Evolutionary conservation across 306 rosid genomes (phyloP), one percentile per base, ranked within the genome.

Genomic region (Cucumis melo): DNA sequence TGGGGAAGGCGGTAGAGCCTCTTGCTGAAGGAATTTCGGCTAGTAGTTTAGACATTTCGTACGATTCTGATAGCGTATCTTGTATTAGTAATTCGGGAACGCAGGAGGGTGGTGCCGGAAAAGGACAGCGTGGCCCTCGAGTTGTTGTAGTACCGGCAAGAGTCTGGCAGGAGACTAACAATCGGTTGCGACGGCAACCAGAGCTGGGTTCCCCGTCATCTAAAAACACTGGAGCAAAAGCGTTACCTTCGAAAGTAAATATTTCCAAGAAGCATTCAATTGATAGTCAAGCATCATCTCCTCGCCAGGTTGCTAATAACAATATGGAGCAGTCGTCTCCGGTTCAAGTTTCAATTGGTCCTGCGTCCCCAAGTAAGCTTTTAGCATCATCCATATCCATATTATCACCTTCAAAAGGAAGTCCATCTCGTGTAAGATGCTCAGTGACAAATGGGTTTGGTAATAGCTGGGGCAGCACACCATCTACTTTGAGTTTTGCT

Each of bases 341-440:
- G 32, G 80, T 83, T 44, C 87, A 92, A 15, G 82, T 88, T 2
- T 73, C 84, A 0, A 55, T 78, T 73, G 86, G 91, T n/a, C 89
- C 96, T 76, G 85, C 88, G 8, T 90, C 99, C 1, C 97, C 99
- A 1, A 81, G 84, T 79, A 89, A 79, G 85, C 82, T 88, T 27
- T 82, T 83, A 6, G 63, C 80, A 0, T 80, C 87, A 3, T 80
- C 83, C 32, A 46, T 79, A 3, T 80, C 83, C 29, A 41, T 80
- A 5, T 80, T 90, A 59, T 85, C 97, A 0, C 92, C 98, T 46
- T 34, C 78, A 59, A 90, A 93, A 78, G 99, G 97, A 12, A 95
- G 96, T 79, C 98, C 97, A 11, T 90, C 91, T 17, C 91, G 86
- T 32, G 81, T 74, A 16, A 87, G 93, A 78, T 88, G 80, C 46